phyloP scores from a whole-genome alignment of 345 rosid genomes.

The Brassica carinata region DNA sequence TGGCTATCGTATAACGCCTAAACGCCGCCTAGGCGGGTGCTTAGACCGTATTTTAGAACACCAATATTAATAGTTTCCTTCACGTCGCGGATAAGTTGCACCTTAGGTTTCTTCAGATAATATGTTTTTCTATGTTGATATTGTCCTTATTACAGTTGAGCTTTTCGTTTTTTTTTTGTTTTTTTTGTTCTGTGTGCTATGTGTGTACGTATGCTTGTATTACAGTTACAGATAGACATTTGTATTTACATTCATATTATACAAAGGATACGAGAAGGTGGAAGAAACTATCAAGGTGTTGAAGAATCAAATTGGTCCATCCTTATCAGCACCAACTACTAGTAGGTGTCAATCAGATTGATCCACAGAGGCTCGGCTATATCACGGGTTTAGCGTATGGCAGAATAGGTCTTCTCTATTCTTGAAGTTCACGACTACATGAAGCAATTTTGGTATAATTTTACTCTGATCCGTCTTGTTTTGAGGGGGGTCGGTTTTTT shows the following conservation, averaged over 20 bases:
- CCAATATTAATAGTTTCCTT: conserved; percentile 12
- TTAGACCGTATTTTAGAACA: too few relatives aligned
- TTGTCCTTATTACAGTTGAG: background rate
- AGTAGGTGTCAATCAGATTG: conserved; percentile 30
- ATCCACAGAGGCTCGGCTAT: conserved; percentile 8
- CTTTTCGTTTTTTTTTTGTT: conserved; percentile 5
- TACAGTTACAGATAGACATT: conserved; percentile 9
- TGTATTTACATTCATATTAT: background rate
- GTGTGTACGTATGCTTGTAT: conserved; percentile 11
- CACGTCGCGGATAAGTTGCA: conserved; percentile 14
- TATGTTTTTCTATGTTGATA: background rate
- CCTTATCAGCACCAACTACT: conserved; percentile 39
- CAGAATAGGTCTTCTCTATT: background rate
- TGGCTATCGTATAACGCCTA: too few relatives aligned
- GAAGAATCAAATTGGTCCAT: conserved; percentile 32
- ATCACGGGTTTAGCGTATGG: conserved; percentile 14
- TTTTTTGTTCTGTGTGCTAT: conserved; percentile 18
- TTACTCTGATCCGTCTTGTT: background rate
- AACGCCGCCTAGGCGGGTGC: too few relatives aligned
- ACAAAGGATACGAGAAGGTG: conserved; percentile 5
- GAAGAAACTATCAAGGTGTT: background rate
- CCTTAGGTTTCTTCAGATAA: background rate
- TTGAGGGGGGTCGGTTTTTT: background rate
- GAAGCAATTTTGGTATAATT: background rate
- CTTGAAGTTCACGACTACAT: background rate